Percentiles rank a stretch among this genome's conserved stretches.
These are phyloP conservation scores for Garcia nutans DNA, from an alignment of 345 rosid species.

Conservation along the genomic window DNA sequence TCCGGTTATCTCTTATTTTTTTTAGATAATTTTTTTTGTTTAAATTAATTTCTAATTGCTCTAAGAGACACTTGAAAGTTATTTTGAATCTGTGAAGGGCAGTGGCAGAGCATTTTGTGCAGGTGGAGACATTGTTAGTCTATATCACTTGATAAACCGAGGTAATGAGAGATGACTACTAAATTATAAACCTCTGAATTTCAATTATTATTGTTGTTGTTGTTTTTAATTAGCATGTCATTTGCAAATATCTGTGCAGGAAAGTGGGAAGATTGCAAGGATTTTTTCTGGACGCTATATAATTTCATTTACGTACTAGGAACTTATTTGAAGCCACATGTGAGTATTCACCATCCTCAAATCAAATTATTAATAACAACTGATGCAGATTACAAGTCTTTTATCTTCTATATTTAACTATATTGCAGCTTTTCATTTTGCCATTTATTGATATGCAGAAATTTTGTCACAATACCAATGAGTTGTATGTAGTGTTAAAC, in stretches of 20 bases:
- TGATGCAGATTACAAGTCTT: conserved; percentile 6
- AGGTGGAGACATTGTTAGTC: conserved; percentile 78
- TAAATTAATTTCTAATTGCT: neutral
- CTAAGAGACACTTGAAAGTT: conserved; percentile 12
- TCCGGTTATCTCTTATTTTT: neutral
- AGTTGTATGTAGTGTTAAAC: neutral
- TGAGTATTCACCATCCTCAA: conserved; percentile 33
- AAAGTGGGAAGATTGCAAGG: conserved; percentile 41
- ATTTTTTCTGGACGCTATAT: conserved; percentile 53
- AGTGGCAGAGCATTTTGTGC: conserved; percentile 96
- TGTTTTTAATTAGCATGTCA: neutral
- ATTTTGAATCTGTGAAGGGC: conserved; percentile 55
- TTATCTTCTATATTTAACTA: neutral
- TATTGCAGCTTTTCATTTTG: neutral
- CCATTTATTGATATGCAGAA: neutral
- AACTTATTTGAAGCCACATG: conserved; percentile 73
- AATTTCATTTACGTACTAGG: conserved; percentile 54
- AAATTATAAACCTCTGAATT: neutral
- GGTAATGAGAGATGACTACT: conserved; percentile 31
- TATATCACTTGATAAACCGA: conserved; percentile 60
- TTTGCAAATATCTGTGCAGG: conserved; percentile 41
- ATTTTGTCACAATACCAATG: neutral
- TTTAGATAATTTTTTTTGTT: neutral
- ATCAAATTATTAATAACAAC: neutral
- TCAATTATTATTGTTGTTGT: neutral